A percentile compares a stretch with the other conserved stretches of the same genome.
Evolutionary conservation across 2,329 filamentous ascomycete genomes (phyloP).

Genomic region (Ceratocystis smalleyi): DNA sequence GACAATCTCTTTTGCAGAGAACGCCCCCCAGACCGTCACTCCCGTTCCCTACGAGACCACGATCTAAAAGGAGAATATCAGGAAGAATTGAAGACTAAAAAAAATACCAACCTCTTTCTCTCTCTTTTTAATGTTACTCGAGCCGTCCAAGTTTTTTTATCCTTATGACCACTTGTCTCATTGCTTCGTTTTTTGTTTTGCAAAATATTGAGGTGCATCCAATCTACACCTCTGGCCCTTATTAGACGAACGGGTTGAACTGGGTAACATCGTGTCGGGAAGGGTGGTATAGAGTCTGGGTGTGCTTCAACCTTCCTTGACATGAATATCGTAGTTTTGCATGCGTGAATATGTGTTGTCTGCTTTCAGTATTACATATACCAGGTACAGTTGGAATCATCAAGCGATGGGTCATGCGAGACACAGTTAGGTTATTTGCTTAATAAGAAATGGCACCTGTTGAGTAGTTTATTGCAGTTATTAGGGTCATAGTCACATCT

Average conservation of each 20-base stretch:
- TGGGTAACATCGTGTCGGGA: neutral
- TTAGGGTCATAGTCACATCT: no score
- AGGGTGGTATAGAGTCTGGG: neutral
- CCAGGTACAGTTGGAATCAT: neutral
- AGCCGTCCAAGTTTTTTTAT: conserved; percentile 2
- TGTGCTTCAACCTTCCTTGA: neutral
- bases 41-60: conserved; percentile 96
- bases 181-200: neutral
- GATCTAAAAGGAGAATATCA: conserved; percentile 52
- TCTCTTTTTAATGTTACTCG: conserved; percentile 16
- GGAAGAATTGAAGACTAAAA: conserved; percentile 17
- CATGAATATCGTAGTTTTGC: neutral
- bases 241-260: neutral
- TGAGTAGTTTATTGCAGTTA: no score
- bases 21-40: conserved; percentile 78
- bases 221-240: neutral
- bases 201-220: neutral
- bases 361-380: no score
- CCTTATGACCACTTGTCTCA: neutral
- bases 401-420: neutral
- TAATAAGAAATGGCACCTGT: neutral
- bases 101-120: conserved; percentile 17
- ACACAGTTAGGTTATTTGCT: neutral
- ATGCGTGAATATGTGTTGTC: neutral
- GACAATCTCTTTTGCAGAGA: conserved; percentile 65